Evolutionary conservation across 805 yeast species (phyloP), one percentile per base, ranked within the genome.

Genomic region (Middelhovenomyces tepae): DNA sequence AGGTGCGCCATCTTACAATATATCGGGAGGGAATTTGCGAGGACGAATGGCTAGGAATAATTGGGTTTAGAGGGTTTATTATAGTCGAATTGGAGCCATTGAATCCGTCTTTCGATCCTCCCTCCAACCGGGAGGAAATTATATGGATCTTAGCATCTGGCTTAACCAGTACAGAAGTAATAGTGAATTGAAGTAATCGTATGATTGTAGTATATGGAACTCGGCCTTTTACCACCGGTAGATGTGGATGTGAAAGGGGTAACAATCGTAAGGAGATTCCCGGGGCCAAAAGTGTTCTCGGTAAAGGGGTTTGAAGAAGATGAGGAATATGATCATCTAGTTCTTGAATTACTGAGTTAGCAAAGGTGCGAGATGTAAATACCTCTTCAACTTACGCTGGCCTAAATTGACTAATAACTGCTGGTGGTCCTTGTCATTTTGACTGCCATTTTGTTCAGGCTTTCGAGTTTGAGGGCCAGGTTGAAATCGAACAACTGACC

Each of bases 361-460:
- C 14, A 16, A 8, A 10, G 21, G 7, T 28, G 9, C 10, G 11
- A 7, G 13, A 20, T 8, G 13, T 10, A n/a, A 7, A 6, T 19
- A 9, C 13, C 11, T 31, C 10, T 19, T 6, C 21, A n/a, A 31
- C 39, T 4, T 36, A 38, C 42, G 16, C 15, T 30, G 16, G 13
- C 60, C 60, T 29, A 46, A 41, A 30, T 54, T 54, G 25, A 57
- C 55, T 28, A 48, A 40, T 29, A 44, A 44, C 27, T 28, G 29
- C 34, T 51, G 56, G 6, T 32, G 27, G 9, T 32, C 20, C 21
- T 31, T 15, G 22, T 42, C 30, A 5, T 10, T 11, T 10, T 38
- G 31, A 14, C 16, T 18, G 11, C n/a, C n/a, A n/a, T n/a, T n/a
- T n/a, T n/a, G n/a, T n/a, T n/a, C n/a, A n/a, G n/a, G n/a, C n/a